Base-by-base conservation (phyloP, 2,329 filamentous ascomycete genomes). In the Colletotrichum limetticola region DNA sequence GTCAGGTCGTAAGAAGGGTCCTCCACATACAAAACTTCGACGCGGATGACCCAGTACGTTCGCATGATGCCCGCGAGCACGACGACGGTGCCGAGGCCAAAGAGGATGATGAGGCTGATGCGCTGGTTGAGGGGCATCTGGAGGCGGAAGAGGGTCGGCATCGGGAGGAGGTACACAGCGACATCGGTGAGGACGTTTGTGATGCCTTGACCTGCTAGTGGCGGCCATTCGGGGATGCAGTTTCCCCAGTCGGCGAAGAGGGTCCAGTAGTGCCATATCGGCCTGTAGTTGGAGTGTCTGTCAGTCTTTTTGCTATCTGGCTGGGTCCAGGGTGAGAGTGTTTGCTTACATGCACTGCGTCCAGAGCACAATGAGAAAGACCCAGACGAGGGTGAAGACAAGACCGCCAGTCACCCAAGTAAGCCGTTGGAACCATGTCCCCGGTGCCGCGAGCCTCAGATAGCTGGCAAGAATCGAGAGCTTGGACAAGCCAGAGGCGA, bases 401-500 rank as follows among this genome's bases (percentile, higher is more conserved):
- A 81, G 62, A 9, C 22, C 74, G 6, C 83, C 78, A 1, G 78
- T 74, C 5, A 35, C 74, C 71, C 76, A 76, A 0, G 82, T 83
- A 24, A 80, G 68, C 2, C 78, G 78, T 4, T 80, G 78, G 58
- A 85, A 83, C 78, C 76, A 77, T 2, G 80, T 80, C 4, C 76
- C 73, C 14, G 71, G 62, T 0, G 80, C 78, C 1, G 82, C 83
- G 11, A 85, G 80, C 7, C 83, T 78, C 2, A 85, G 77, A 68
- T 85, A 85, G 37, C 81, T 82, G 5, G 80, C 71, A 2, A 85
- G 78, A 52, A 85, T 85, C 2, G 84, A 85, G 4, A 81, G 66
- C 71, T 85, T 85, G 26, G 82, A 79, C 2, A 84, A 71, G 0
- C 78, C 78, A 0, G 83, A 84, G 12, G 83, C 80, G 30, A 83